Base-by-base conservation (phyloP, 225 moss, liverwort and hornwort genomes). In the Bryoerythrophyllum caledonicum region DNA sequence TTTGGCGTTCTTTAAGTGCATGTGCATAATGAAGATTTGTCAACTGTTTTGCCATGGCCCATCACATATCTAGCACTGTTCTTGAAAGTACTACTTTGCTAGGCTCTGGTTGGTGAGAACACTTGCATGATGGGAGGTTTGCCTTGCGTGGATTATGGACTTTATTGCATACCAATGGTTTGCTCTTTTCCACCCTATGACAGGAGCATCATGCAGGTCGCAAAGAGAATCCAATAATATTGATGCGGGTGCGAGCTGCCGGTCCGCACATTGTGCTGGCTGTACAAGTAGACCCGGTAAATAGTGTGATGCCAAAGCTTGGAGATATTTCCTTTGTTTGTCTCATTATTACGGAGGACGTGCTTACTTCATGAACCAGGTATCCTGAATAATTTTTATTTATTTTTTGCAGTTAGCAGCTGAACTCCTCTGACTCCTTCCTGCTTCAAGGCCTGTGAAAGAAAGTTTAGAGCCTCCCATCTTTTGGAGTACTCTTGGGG, bases 401-500 rank as follows among this genome's bases (percentile, higher is more conserved):
- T 55, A 15, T 8, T 53, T 55, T 72, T 64, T 86, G 81, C 92
- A 96, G 96, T 78, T 83, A 60, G 80, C 91, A 52, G 79, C 67
- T 97, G 60, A 97, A 92, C 68, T 97, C 96, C 64, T 91, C 92
- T 62, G 91, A 94, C 72, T 91, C 90, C 81, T 97, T 94, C 66
- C 76, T 97, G 70, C 85, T 97, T 74, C 87, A 90, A 97, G 92
- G 68, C 88, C 91, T 60, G 72, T 94, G 64, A 90, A 94, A 68
- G 96, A 97, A 85, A 91, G 94, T 54, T 79, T 91, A 71, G 96
- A 97, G 69, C 92, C 96, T 61, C 88, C 91, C 65, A 81, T 89
- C 25, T 97, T 97, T 81, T 97, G 96, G 96, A 92, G 91, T 75
- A 87, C 92, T 66, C 92, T 97, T 34, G 94, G 94, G 71, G 96